Base-by-base conservation (phyloP, 768 basidiomycete species). In the Lactifluus echinatus region DNA sequence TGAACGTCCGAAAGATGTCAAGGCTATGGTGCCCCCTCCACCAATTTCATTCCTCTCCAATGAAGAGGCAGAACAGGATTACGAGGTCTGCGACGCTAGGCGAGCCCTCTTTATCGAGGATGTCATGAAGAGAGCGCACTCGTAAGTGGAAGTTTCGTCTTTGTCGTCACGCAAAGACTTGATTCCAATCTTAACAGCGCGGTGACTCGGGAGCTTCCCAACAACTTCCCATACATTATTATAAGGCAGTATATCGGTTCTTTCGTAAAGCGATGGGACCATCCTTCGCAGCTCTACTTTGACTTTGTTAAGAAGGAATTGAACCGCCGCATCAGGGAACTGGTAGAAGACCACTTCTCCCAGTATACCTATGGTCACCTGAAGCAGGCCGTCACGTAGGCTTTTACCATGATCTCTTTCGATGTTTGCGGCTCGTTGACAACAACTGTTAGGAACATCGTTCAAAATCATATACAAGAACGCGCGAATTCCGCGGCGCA, bases 181-280 rank as follows among this genome's bases (percentile, higher is more conserved):
- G 15, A 52, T 36, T 12, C 31, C 19, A 11, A 34, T 26, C 15
- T 40, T 50, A 31, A 19, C 53, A 87, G 85, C 14, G 78, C 83
- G 2, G 74, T 82, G 5, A 83, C 85, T 0, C 79, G 85, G 4
- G 85, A 89, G 64, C 75, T 87, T 0, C 85, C 84, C 0, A 82
- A 78, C 2, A 75, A 77, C 54, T 82, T 79, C 54, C 84, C 84
- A 0, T 87, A 81, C 36, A 45, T 63, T 8, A 65, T 69, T 19
- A 68, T 57, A 28, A 53, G 62, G 39, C 39, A 62, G 11, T 64
- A 62, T 40, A 67, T 71, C 19, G 14, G 23, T 1, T n/a, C 43
- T 3, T 48, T 65, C 14, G 58, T 67, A 21, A 0, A 44, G 14
- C 6, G 19, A 8, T 69, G 68, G 67, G 40, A 52, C 10, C 23